Conservation (phyloP, 306 rosid species). For the Sesbania bispinosa region DNA sequence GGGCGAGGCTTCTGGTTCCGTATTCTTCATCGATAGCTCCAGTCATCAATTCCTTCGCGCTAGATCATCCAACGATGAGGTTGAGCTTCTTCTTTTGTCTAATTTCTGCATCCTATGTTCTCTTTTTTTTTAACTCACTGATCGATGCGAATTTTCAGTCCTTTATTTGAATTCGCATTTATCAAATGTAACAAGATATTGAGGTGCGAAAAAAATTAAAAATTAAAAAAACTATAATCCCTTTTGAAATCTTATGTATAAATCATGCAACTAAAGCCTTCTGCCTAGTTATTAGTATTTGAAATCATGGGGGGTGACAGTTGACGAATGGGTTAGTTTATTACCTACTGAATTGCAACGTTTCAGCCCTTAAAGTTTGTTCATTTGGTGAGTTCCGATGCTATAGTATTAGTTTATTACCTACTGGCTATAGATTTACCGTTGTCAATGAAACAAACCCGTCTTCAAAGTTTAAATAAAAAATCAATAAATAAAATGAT, state of each 20-base stretch:
- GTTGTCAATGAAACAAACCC: background rate
- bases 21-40: slow-evolving; percentile 34
- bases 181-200: background rate
- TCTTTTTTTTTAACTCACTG: slow-evolving; percentile 7
- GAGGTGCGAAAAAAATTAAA: background rate
- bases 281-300: background rate
- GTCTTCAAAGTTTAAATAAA: too few relatives aligned
- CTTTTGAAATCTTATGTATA: slow-evolving; percentile 6
- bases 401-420: background rate
- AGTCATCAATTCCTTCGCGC: slow-evolving; percentile 35
- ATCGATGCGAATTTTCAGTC: slow-evolving; percentile 3
- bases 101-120: background rate
- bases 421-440: background rate
- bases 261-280: background rate
- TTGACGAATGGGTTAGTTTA: too few relatives aligned
- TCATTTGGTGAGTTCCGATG: background rate
- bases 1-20: slow-evolving; percentile 42
- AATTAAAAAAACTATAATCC: background rate
- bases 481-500: background rate
- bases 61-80: slow-evolving; percentile 30
- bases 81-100: slow-evolving; percentile 5
- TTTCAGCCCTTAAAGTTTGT: background rate
- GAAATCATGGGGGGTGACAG: background rate
- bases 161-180: background rate
- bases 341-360: slow-evolving; percentile 17